Evolutionary conservation across 2,329 filamentous ascomycete genomes (phyloP), one percentile per base, ranked within the genome.

Genomic region (Aureobasidium uvarum): DNA sequence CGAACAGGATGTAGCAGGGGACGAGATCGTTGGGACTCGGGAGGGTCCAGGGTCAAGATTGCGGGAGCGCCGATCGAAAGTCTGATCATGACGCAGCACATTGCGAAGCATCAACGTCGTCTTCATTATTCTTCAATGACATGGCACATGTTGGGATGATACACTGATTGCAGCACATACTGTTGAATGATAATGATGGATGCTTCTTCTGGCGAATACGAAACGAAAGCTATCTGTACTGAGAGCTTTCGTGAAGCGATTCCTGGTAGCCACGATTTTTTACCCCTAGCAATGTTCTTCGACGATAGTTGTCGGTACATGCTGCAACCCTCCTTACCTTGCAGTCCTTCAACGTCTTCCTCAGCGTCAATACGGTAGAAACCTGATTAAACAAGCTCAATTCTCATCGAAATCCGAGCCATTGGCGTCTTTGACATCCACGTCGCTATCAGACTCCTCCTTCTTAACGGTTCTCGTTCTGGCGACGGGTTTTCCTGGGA

Each of bases 11-110:
- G 18, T 11, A 58, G 54, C 54, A 58, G 38, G n/a, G 7, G 11
- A 31, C 39, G 18, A 25, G 39, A 58, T 31, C 48, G 54, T 45
- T 58, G 54, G 18, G n/a, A 45, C 4, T 11, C 8, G 43, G 23
- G 13, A 48, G n/a, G 6, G 16, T 48, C 48, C 56, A 46, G 41
- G 41, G 56, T 60, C 43, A 60, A 60, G 56, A n/a, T 60, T 60
- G 43, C 52, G 36, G 52, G 38, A 16, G 7, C 20, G 52, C 31
- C 23, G 56, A 60, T 48, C 56, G n/a, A 20, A 45, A 58, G 20
- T 31, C 54, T 18, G 36, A 54, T 39, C 52, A 25, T 56, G 52
- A 56, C 52, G 52, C 52, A 41, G 18, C 52, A 56, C 36, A 33
- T 60, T 38, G 4, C 18, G 18, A 33, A 58, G 38, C 55, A 54